Base-by-base conservation (phyloP, 2,329 filamentous ascomycete genomes). In the Zymoseptoria passerinii region DNA sequence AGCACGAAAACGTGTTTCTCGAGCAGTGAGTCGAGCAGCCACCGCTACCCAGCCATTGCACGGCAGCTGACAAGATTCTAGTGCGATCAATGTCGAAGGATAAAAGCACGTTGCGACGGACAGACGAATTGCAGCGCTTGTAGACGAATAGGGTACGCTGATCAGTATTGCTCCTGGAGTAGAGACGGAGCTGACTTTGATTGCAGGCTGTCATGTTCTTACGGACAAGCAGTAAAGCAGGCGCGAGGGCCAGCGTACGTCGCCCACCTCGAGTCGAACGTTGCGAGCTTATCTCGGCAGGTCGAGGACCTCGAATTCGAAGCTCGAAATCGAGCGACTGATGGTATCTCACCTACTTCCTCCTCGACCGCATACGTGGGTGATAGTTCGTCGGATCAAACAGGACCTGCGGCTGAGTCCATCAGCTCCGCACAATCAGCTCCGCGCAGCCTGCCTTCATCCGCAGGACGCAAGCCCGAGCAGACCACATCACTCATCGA, bases 211-310 rank as follows among this genome's bases (percentile, higher is more conserved):
- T 55, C 61, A 51, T 65, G 63, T 50, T 65, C 63, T 2, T 65
- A 62, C 28, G 63, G 63, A 1, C 58, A 63, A 28, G 55, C 56
- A 29, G 57, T 62, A 10, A 65, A 65, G 57, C 63, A 65, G 29
- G 52, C 63, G 18, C 53, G 61, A 50, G 63, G 63, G 23, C 61
- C 61, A n/a, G 57, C 59, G 16, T 65, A 65, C 40, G 59, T 65
- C 18, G 63, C 60, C 8, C 60, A 63, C 50, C 57, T 65, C 7
- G 63, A 65, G 49, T 61, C 16, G 13, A 44, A 44, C 35, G 35
- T 44, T 6, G 35, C 35, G 35, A 44, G 35, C 35, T 44, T 44
- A 16, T 44, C 35, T 13, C 16, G 61, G 53, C 61, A 59, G 35
- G 57, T 63, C 28, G 54, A 60, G 16, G 57, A 63, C 6, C 57